phyloP scores from a whole-genome alignment of 345 rosid genomes.

The Populus euphratica region DNA sequence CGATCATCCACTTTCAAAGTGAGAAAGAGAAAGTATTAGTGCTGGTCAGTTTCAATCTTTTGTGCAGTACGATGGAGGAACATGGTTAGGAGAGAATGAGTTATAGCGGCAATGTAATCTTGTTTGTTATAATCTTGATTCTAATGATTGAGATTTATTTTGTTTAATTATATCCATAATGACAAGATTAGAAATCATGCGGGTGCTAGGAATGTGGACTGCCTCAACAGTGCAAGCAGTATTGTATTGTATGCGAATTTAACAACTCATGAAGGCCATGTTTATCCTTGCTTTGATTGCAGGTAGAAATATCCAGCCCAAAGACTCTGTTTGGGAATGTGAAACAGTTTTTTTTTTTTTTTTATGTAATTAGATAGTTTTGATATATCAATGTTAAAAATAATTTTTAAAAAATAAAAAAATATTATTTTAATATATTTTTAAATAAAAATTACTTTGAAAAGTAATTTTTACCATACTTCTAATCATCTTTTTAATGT shows the following conservation, averaged over 20 bases:
- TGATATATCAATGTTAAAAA: too few species aligned
- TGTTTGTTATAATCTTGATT: slow-evolving; percentile 8
- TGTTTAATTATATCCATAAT: slow-evolving; percentile 5
- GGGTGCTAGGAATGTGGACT: background rate
- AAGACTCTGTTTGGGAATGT: too few species aligned
- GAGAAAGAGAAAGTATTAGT: slow-evolving; percentile 61
- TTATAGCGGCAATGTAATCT: slow-evolving; percentile 5
- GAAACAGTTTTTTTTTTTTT: too few species aligned
- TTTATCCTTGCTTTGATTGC: background rate
- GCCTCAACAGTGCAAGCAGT: background rate
- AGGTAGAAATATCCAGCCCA: background rate
- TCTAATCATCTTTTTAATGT: too few species aligned
- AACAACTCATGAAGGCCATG: background rate
- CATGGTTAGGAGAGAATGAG: slow-evolving; percentile 15
- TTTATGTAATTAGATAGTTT: too few species aligned
- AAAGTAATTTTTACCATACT: too few species aligned
- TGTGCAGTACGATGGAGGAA: slow-evolving; percentile 12
- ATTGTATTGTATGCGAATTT: background rate
- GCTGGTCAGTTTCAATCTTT: background rate
- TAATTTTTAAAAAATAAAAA: too few species aligned
- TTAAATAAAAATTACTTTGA: too few species aligned
- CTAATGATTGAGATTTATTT: slow-evolving; percentile 6
- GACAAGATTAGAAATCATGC: background rate
- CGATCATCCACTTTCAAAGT: slow-evolving; percentile 70
- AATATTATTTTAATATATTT: too few species aligned